Percentiles rank a stretch among this genome's conserved stretches.
Evolutionary conservation across 495 filamentous ascomycete genomes (phyloP).

Genomic region (Astrothelium subdiscretum): DNA sequence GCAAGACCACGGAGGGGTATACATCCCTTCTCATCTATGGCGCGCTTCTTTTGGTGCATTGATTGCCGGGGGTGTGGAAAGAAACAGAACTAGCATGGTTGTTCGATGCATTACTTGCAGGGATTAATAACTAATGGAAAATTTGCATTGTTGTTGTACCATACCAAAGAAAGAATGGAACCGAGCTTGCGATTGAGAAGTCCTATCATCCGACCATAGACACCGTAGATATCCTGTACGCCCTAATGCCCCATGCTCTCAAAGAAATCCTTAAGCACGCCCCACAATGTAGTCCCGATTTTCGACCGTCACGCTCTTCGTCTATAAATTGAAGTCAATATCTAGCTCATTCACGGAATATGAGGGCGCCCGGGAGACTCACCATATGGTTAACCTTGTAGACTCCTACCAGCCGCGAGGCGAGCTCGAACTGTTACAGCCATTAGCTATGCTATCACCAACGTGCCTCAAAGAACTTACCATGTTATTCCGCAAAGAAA

Average conservation of each 20-base stretch:
- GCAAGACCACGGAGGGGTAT: too few species aligned
- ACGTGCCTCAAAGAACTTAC: neutral
- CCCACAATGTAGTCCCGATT: conserved; percentile 20
- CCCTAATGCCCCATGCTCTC: neutral
- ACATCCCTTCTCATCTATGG: too few species aligned
- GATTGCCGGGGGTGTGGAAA: too few species aligned
- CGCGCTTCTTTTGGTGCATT: too few species aligned
- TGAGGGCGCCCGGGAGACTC: conserved; percentile 12
- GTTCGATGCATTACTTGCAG: too few species aligned
- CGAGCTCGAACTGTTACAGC: conserved; percentile 61
- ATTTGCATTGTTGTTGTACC: neutral
- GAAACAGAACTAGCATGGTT: too few species aligned
- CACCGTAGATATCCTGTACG: neutral
- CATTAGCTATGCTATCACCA: neutral
- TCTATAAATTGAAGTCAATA: conserved; percentile 11
- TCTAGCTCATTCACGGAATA: neutral
- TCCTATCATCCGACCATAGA: neutral
- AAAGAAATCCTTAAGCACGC: neutral
- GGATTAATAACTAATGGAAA: too few species aligned
- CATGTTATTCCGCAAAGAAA: conserved; percentile 97
- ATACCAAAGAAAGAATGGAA: neutral
- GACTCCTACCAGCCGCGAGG: conserved; percentile 81
- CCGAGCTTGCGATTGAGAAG: neutral
- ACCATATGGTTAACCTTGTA: conserved; percentile 99
- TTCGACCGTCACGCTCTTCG: conserved; percentile 25